Base-by-base conservation (phyloP, 1,284 basidiomycete genomes). In the Takashimella koratensis region DNA sequence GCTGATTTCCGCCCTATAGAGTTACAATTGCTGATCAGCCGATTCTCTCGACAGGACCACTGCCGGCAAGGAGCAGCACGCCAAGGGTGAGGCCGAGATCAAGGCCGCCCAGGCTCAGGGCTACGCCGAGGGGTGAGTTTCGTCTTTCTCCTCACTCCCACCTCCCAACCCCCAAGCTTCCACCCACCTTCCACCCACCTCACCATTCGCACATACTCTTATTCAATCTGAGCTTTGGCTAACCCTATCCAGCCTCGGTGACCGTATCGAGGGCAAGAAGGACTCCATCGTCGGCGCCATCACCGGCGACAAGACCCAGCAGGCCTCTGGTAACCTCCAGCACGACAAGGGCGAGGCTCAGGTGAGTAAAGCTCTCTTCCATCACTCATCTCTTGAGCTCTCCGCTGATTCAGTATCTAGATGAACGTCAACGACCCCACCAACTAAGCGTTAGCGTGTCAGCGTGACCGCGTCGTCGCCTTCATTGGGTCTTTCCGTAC, bases 251-350 rank as follows among this genome's bases (percentile, higher is more conserved):
- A 71, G 69, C 39, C 73, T 76, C 3, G 52, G 75, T 5, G 86
- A 88, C 69, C 81, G 82, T 53, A 40, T 84, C 20, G 72, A 72
- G 42, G 87, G 86, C 52, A 87, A 86, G 78, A 83, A 83, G 60
- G 84, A 87, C 62, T 76, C 82, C 21, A 75, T 88, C 25, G 79
- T 84, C 30, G 86, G 72, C 24, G 82, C 86, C 4, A 58, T 86
- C 39, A 81, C 78, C 13, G 86, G 85, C 36, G 86, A 88, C 73
- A 82, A 82, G 66, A 53, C 77, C 27, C 82, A 87, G 70, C 80
- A 88, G 68, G 64, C 71, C 22, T 48, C 77, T 19, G 86, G 86
- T 80, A 63, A 70, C 79, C 63, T 52, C 22, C 68, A 71, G 62
- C 79, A 85, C 21, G 82, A 84, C 67, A 85, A 84, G 66, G 86